phyloP scores from a whole-genome alignment of 2,329 filamentous ascomycete species.

The Epichloe gansuensis region DNA sequence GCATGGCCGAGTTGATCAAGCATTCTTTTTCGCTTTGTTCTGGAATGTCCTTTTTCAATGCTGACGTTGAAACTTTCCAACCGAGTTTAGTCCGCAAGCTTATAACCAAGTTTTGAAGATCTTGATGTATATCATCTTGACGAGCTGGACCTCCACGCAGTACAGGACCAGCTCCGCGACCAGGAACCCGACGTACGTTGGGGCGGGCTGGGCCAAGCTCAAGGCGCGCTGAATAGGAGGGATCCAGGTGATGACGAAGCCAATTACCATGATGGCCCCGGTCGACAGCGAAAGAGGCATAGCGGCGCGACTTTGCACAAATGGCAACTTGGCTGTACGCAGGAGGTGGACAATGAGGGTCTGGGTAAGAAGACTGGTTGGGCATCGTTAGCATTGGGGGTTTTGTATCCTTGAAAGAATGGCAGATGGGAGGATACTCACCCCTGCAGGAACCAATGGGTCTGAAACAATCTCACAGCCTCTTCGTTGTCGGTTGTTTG shows the following conservation, averaged over 20 bases:
- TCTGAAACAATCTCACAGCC: constrained; percentile 11
- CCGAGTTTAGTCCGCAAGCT: background rate
- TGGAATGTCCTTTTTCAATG: background rate
- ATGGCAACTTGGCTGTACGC: constrained; percentile 15
- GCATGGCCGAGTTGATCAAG: background rate
- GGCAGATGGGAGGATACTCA: background rate
- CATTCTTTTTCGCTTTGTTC: background rate
- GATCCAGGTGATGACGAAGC: constrained; percentile 15
- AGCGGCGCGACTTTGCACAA: constrained; percentile 13
- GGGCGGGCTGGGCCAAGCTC: constrained; percentile 11
- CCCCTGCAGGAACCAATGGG: constrained; percentile 18
- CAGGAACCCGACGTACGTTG: constrained; percentile 13
- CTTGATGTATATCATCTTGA: constrained; percentile 15
- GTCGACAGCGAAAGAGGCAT: constrained; percentile 13
- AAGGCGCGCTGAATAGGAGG: constrained; percentile 11
- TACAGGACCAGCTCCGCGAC: constrained; percentile 13
- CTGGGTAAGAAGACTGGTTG: constrained; percentile 13
- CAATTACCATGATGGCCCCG: constrained; percentile 13
- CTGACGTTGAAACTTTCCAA: too few species aligned
- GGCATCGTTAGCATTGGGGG: background rate
- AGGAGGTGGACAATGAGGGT: constrained; percentile 17
- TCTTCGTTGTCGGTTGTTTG: constrained; percentile 6
- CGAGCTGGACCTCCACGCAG: constrained; percentile 14
- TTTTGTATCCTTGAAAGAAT: too few species aligned
- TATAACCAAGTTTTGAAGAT: constrained; percentile 16